These are phyloP conservation scores for Psidium friedrichsthalianum DNA, from an alignment of 345 rosid genomes.

Conservation along the genomic window DNA sequence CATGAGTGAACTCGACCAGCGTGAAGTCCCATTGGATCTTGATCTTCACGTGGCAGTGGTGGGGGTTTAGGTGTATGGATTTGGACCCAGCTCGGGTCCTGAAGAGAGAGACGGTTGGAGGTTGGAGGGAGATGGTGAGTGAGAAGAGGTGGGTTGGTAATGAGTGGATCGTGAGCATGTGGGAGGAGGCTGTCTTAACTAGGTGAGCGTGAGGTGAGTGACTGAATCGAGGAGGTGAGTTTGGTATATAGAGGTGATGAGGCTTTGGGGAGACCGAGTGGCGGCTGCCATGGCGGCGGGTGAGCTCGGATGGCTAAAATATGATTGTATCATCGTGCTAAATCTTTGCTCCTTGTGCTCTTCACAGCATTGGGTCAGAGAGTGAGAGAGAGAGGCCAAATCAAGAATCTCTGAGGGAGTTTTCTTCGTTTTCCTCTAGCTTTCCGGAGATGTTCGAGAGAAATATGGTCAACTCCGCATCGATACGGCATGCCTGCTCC, in stretches of 20 bases:
- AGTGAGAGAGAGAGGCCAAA: neutral
- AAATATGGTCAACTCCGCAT: too few relatives aligned
- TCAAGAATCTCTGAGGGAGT: too few relatives aligned
- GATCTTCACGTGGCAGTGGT: conserved; percentile 21
- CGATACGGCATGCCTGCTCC: too few relatives aligned
- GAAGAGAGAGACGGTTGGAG: conserved; percentile 38
- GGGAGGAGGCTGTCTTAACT: conserved; percentile 40
- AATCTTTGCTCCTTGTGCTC: neutral
- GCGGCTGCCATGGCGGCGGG: neutral
- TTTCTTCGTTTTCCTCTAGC: neutral
- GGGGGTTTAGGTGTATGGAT: conserved; percentile 27
- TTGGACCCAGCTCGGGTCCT: conserved; percentile 38
- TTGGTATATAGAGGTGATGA: conserved; percentile 36
- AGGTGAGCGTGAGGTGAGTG: conserved; percentile 28
- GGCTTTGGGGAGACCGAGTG: conserved; percentile 31
- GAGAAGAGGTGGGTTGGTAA: conserved; percentile 22
- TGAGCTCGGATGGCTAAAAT: conserved; percentile 35
- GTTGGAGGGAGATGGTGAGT: conserved; percentile 32
- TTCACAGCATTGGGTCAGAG: neutral
- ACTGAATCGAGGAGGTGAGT: conserved; percentile 29
- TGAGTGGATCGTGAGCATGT: conserved; percentile 34
- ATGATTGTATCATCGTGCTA: conserved; percentile 33
- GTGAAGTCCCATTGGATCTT: conserved; percentile 55
- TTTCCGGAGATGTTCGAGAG: neutral
- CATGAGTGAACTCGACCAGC: conserved; percentile 19